phyloP scores from a whole-genome alignment of 2,329 filamentous ascomycete genomes.

The Byssochlamys sp. region DNA sequence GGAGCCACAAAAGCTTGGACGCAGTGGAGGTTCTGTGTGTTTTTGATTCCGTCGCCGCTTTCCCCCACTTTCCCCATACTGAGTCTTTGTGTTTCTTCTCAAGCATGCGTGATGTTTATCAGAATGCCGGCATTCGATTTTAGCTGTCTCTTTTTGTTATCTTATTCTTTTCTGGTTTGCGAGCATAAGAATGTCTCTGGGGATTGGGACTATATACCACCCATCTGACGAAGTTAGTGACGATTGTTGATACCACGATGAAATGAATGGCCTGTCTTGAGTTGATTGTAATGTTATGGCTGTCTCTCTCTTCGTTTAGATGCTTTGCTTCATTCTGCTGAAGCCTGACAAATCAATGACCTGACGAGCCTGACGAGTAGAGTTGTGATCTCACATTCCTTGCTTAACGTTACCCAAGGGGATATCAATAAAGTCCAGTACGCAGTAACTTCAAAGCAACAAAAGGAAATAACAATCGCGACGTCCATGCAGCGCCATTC shows the following conservation, averaged over 20 bases:
- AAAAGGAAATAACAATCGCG: background rate
- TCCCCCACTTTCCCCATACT: background rate
- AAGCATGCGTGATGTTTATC: background rate
- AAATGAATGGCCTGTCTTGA: background rate
- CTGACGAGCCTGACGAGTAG: background rate
- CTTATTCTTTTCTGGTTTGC: background rate
- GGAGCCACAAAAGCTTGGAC: background rate
- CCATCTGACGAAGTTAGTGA: background rate
- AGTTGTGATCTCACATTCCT: background rate
- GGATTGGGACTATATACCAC: background rate
- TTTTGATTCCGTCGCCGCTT: background rate
- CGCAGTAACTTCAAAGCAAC: background rate
- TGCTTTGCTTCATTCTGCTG: background rate
- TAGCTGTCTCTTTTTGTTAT: background rate
- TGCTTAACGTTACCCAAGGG: background rate
- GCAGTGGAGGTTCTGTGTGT: background rate
- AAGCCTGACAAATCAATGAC: background rate
- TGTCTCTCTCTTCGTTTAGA: background rate
- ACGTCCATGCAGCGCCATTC: background rate
- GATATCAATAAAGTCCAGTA: background rate
- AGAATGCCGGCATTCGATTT: background rate
- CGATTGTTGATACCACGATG: background rate
- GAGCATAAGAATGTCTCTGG: background rate
- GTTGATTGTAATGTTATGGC: background rate
- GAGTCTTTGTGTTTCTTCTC: background rate